These are phyloP conservation scores for Pseudogymnoascus pannorum DNA, from an alignment of 2,329 filamentous ascomycete genomes.

Conservation along the genomic window DNA sequence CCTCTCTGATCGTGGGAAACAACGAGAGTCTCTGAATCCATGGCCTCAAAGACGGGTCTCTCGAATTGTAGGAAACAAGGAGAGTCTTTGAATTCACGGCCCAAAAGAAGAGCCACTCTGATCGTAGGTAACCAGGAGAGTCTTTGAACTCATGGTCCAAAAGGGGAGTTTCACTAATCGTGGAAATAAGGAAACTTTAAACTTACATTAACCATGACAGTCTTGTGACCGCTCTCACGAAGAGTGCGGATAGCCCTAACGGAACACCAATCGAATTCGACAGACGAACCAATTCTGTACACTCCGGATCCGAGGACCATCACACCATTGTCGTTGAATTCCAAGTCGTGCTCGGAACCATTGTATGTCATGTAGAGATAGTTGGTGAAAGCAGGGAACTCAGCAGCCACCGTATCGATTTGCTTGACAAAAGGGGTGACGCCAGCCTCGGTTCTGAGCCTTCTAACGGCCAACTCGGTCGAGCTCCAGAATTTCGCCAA, in stretches of 20 bases:
- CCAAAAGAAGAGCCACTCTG: background rate
- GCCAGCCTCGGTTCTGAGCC: constrained; percentile 74
- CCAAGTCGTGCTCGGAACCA: constrained; percentile 74
- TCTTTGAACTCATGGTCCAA: no score
- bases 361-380: constrained; percentile 98
- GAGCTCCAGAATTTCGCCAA: constrained; percentile 91
- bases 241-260: constrained; percentile 89
- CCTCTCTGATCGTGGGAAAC: background rate
- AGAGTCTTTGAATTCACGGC: background rate
- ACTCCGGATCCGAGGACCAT: constrained; percentile 97
- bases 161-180: no score
- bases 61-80: no score
- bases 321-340: constrained; percentile 81
- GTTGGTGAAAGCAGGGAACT: constrained; percentile 91
- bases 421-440: constrained; percentile 92
- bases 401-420: constrained; percentile 95
- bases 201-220: constrained; percentile 74
- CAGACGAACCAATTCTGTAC: constrained; percentile 93
- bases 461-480: constrained; percentile 84
- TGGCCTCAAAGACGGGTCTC: no score
- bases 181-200: background rate
- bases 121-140: constrained; percentile 14
- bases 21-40: constrained; percentile 13
- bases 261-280: constrained; percentile 99
- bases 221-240: constrained; percentile 77